Evolutionary conservation across 306 rosid genomes (phyloP), one percentile per base, ranked within the genome.

Genomic region (Potentilla sterilis): DNA sequence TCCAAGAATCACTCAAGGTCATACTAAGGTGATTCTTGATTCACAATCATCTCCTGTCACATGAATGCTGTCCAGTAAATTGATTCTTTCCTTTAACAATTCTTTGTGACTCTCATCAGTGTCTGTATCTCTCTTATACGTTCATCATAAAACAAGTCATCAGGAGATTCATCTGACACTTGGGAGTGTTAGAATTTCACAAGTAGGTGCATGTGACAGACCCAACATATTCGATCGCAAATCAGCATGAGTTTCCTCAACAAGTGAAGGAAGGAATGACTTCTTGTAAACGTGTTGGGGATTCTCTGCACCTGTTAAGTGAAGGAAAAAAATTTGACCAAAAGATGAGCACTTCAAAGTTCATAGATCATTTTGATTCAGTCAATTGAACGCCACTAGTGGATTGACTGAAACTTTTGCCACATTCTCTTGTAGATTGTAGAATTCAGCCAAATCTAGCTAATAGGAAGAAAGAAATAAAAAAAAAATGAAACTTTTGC

Each of bases 161-260:
- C 35, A 9, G 86, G 80, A 41, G 40, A 37, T 4, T 9, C 38
- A 59, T 32, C 38, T n/a, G 0, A 76, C 21, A 34, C 0, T 22
- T 47, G 37, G 46, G 18, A 87, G 19, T 3, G 72, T 57, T 18
- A 11, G 9, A 72, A 91, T 79, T 76, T 69, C 84, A 55, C 38
- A 58, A 24, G 64, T 58, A 58, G 64, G 38, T 11, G 37, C 38
- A 3, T 58, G 64, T 10, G 16, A 28, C 38, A 58, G 37, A 24
- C 1, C 3, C 64, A 58, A 22, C 64, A 58, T 4, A 24, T 24
- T 58, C 15, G 37, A 58, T 8, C 1, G 37, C 24, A 58, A 58
- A 58, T 58, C 64, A 40, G 78, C 78, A 7, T 48, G 96, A 16
- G 81, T 87, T 74, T 91, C 96, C 82, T 87, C 89, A 22, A 87